A percentile compares a stretch with the other conserved stretches of the same genome.
Evolutionary conservation across 805 yeast genomes (phyloP).

Genomic region (Candida yuanshanica): DNA sequence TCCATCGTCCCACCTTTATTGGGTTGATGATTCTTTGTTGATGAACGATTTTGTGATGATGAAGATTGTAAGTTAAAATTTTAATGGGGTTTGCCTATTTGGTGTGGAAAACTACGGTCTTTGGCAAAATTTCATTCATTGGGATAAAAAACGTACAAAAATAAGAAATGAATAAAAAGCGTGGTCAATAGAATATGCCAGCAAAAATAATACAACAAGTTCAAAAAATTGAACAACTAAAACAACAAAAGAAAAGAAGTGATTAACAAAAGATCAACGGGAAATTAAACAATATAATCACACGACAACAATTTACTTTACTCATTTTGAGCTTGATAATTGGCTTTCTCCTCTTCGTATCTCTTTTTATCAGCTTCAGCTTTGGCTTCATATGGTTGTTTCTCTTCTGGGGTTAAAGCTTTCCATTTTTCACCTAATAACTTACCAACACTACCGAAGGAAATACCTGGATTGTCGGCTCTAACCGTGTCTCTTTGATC

Average conservation of each 20-base stretch:
- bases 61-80: too few relatives aligned
- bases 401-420: conserved; percentile 76
- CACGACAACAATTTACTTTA: neutral
- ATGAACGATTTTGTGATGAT: too few relatives aligned
- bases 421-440: conserved; percentile 96
- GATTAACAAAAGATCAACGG: neutral
- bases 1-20: neutral
- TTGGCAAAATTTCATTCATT: neutral
- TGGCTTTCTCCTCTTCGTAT: conserved; percentile 94
- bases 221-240: neutral
- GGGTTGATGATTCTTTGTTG: too few relatives aligned
- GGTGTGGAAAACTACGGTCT: too few relatives aligned
- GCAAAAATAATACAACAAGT: too few relatives aligned
- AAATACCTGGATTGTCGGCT: conserved; percentile 93
- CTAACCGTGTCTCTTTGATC: conserved; percentile 95
- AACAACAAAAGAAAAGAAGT: neutral
- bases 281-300: neutral
- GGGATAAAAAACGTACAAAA: neutral
- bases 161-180: neutral
- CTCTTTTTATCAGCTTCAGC: conserved; percentile 97
- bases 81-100: too few relatives aligned
- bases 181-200: too few relatives aligned
- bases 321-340: conserved; percentile 35
- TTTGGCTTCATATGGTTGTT: conserved; percentile 84
- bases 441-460: conserved; percentile 94